Base-by-base conservation (phyloP, 2,329 filamentous ascomycete genomes). In the Chaetomium olivaceum region DNA sequence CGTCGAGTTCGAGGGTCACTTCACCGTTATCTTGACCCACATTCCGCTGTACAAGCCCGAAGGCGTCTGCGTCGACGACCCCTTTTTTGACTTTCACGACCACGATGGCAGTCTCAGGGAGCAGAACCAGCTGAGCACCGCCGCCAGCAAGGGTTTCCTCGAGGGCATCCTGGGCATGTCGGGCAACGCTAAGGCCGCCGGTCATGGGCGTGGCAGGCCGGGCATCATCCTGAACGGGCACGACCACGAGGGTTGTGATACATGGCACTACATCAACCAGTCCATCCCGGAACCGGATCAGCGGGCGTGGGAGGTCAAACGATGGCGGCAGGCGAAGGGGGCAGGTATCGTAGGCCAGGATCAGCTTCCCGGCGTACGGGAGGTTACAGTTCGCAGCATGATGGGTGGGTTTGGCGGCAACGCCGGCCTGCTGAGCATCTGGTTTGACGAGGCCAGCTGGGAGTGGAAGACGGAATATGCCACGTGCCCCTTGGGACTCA, bases 381-480 rank as follows among this genome's bases (percentile, higher is more conserved):
- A 99, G 78, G 87, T 98, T 69, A 99, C 95, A 0, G 91, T 99
- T 2, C 88, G 93, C 66, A 97, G 92, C 77, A 98, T 99, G 93
- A 99, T 99, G 95, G 95, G 95, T 63, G 91, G 91, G 64, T 99
- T 91, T 77, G 89, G 88, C n/a, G 95, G 95, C 23, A 95, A 97
- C 75, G 92, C 93, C 0, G 95, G 93, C 0, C 81, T 99, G 51
- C 78, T 99, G 50, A 95, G 91, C 68, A 84, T 91, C 0, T 99
- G 94, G 94, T 98, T 94, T 74, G 92, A 98, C 76, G 77, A 85
- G 63, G 80, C 83, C 2, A 77, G 78, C 1, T 89, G 87, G 82
- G 87, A 91, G 75, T 99, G 95, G 95, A 84, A 84, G 69, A 91
- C 91, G 70, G 91, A 94, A 71, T 95, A 95, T 71, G 82, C 81